These are phyloP conservation scores for Elymus sibiricus DNA, from an alignment of 176 grass and related monocot species.

Conservation along the genomic window DNA sequence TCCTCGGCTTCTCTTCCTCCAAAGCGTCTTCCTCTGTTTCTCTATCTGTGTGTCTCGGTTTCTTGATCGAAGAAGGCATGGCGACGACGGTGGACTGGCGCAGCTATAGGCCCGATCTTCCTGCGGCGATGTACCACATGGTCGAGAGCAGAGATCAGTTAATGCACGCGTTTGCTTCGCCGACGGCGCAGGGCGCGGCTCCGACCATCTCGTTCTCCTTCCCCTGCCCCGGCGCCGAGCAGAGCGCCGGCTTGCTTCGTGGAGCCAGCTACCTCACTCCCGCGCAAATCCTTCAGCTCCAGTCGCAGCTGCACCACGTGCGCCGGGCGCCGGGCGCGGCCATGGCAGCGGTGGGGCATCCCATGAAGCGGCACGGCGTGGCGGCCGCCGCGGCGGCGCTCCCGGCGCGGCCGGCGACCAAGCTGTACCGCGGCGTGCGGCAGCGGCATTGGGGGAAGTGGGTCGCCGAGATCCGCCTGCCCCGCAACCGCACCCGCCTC, in stretches of 20 bases:
- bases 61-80: slow-evolving; percentile 38
- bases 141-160: slow-evolving; percentile 39
- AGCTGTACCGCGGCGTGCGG: slow-evolving; percentile 84
- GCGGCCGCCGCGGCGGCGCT: neutral
- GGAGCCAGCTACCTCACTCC: slow-evolving; percentile 30
- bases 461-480: slow-evolving; percentile 80
- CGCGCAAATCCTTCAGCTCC: slow-evolving; percentile 24
- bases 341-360: slow-evolving; percentile 25
- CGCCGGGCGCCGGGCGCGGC: neutral
- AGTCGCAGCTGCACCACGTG: slow-evolving; percentile 40
- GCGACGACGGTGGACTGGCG: slow-evolving; percentile 52
- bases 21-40: slow-evolving; percentile 2
- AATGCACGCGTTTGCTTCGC: slow-evolving; percentile 34
- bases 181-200: neutral
- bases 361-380: slow-evolving; percentile 62
- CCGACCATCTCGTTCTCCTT: slow-evolving; percentile 34
- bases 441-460: slow-evolving; percentile 85
- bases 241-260: slow-evolving; percentile 8
- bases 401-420: slow-evolving; percentile 14
- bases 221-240: slow-evolving; percentile 12
- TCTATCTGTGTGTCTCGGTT: neutral
- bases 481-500: slow-evolving; percentile 74
- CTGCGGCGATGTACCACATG: slow-evolving; percentile 23
- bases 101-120: neutral
- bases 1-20: neutral